A percentile compares a stretch with the other conserved stretches of the same genome.
These are phyloP conservation scores for Chlorophyllum brunneum DNA, from an alignment of 768 basidiomycete species.

Conservation along the genomic window DNA sequence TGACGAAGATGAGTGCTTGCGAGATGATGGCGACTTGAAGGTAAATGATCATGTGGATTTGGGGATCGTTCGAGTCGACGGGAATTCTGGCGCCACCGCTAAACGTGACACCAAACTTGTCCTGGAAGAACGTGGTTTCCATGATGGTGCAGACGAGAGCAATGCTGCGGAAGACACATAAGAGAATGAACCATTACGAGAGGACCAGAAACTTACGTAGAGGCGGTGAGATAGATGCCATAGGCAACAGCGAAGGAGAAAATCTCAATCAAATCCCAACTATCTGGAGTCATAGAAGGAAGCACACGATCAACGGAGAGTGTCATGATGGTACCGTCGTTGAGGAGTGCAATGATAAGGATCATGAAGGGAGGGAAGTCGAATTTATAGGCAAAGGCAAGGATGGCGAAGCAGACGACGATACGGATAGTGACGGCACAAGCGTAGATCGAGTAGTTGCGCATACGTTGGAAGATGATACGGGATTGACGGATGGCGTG, in stretches of 20 bases:
- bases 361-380: slow-evolving; percentile 99
- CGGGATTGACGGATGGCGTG: slow-evolving; percentile 98
- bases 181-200: slow-evolving; percentile 11
- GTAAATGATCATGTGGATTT: slow-evolving; percentile 87
- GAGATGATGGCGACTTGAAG: slow-evolving; percentile 98
- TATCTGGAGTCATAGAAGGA: slow-evolving; percentile 91
- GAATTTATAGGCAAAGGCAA: slow-evolving; percentile 95
- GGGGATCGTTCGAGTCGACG: slow-evolving; percentile 54
- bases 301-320: slow-evolving; percentile 94
- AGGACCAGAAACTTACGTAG: slow-evolving; percentile 63
- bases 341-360: slow-evolving; percentile 93
- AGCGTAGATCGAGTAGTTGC: slow-evolving; percentile 97
- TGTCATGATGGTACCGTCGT: slow-evolving; percentile 99
- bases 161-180: slow-evolving; percentile 41
- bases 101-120: slow-evolving; percentile 75
- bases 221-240: slow-evolving; percentile 87
- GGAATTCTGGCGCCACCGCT: slow-evolving; percentile 17
- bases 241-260: slow-evolving; percentile 95
- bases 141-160: slow-evolving; percentile 80
- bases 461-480: slow-evolving; percentile 99
- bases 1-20: slow-evolving; percentile 95
- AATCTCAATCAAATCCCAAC: slow-evolving; percentile 95
- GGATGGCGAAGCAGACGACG: slow-evolving; percentile 94
- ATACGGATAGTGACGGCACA: slow-evolving; percentile 98
- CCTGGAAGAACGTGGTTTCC: slow-evolving; percentile 86